These are phyloP conservation scores for Talaromyces verruculosus DNA, from an alignment of 2,329 filamentous ascomycete genomes.

Conservation along the genomic window DNA sequence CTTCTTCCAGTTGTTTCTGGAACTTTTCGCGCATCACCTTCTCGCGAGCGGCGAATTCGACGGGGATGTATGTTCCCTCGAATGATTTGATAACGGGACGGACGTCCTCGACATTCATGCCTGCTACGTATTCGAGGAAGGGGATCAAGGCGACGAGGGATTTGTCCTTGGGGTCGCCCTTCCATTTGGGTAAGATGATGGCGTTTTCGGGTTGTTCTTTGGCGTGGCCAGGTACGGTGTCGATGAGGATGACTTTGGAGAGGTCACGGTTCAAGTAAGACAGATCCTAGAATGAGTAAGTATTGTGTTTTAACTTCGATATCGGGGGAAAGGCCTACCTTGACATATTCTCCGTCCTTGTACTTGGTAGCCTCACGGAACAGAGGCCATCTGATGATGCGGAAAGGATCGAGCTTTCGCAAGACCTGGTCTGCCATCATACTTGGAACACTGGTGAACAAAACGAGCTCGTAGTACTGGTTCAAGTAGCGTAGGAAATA, in stretches of 20 bases:
- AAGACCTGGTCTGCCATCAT: constrained; percentile 83
- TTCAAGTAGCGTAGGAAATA: constrained; percentile 96
- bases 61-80: constrained; percentile 82
- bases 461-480: constrained; percentile 96
- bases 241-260: constrained; percentile 91
- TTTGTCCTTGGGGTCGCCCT: constrained; percentile 76
- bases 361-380: constrained; percentile 97
- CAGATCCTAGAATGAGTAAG: constrained; percentile 65
- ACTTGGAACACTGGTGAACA: constrained; percentile 88
- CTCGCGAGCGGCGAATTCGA: constrained; percentile 86
- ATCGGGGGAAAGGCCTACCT: constrained; percentile 60
- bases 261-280: constrained; percentile 95
- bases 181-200: constrained; percentile 88
- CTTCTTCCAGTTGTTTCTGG: constrained; percentile 70
- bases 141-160: constrained; percentile 87
- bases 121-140: constrained; percentile 95
- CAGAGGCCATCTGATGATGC: constrained; percentile 90
- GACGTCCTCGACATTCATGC: constrained; percentile 87
- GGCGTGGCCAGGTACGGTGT: constrained; percentile 79
- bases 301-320: constrained; percentile 22
- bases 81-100: constrained; percentile 84
- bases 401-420: constrained; percentile 91
- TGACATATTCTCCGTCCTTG: constrained; percentile 92
- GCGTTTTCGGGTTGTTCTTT: constrained; percentile 94
- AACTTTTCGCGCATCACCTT: constrained; percentile 82